Evolutionary conservation across 2,329 filamentous ascomycete genomes (phyloP), one percentile per base, ranked within the genome.

Genomic region (Neonectria hederae): DNA sequence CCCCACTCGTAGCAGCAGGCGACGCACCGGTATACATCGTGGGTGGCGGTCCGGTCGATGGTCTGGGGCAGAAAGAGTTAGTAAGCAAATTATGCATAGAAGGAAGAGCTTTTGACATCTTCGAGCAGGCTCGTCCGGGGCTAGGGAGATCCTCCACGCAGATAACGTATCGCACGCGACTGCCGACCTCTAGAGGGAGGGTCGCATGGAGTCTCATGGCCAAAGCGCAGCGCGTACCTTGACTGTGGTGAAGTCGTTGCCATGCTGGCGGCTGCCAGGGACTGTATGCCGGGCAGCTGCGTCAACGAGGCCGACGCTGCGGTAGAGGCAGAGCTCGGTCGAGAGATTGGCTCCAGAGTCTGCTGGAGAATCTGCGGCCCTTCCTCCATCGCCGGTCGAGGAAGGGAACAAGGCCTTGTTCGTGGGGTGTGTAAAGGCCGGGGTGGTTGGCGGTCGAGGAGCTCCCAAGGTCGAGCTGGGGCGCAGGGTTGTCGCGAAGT

Each of bases 291-390:
- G 9, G 84, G 79, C 42, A 86, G 75, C 45, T 86, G 83, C 17
- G 80, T 78, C 61, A 80, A 49, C 26, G 74, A 73, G 30, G 81
- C 74, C 17, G 82, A 82, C 19, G 78, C 79, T 21, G 81, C 78
- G 1, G 83, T 82, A 4, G 85, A 84, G 3, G 82, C 82, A 32
- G 84, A 84, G 69, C 80, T 82, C 22, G 83, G 83, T 68, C 82
- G 80, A 30, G 85, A 84, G 63, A 84, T 82, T 19, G 82, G 78
- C 66, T 87, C 85, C 45, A 82, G 73, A 10, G 76, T 75, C 38
- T 80, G 77, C 43, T 80, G 74, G 48, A 82, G 73, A 52, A 78
- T 69, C 58, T 81, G 80, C 32, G 77, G 68, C 61, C 77, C 79
- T 68, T 86, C 83, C 72, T 86, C 84, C 82, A 86, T 85, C 70